phyloP scores from a whole-genome alignment of 2,329 filamentous ascomycete species.

The Sporothrix variecibatus region DNA sequence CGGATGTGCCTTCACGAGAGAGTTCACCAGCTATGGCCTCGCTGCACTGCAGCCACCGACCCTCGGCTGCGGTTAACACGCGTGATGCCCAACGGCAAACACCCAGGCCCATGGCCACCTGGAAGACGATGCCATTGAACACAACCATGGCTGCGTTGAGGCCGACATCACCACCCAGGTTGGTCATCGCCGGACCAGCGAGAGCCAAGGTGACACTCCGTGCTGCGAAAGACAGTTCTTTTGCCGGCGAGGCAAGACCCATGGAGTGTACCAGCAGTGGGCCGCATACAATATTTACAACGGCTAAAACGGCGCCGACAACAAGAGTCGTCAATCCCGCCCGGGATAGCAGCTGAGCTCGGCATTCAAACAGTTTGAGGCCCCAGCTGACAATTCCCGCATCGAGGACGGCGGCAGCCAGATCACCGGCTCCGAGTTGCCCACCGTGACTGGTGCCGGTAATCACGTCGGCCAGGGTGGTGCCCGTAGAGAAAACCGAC shows the following conservation, averaged over 20 bases:
- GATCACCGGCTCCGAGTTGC: slow-evolving; percentile 48
- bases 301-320: slow-evolving; percentile 43
- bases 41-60: neutral
- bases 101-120: slow-evolving; percentile 40
- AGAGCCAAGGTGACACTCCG: slow-evolving; percentile 54
- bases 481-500: slow-evolving; percentile 35
- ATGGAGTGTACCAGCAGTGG: slow-evolving; percentile 43
- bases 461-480: slow-evolving; percentile 38
- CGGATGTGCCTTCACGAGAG: neutral
- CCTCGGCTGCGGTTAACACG: neutral
- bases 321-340: slow-evolving; percentile 45
- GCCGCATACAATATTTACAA: slow-evolving; percentile 46
- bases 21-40: neutral
- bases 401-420: slow-evolving; percentile 52
- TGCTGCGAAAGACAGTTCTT: slow-evolving; percentile 51
- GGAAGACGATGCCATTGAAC: slow-evolving; percentile 50
- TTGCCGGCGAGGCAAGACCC: slow-evolving; percentile 39
- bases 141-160: slow-evolving; percentile 55
- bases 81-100: slow-evolving; percentile 30
- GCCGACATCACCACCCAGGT: slow-evolving; percentile 48
- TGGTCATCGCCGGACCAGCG: slow-evolving; percentile 49
- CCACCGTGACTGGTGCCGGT: neutral
- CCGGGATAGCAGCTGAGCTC: slow-evolving; percentile 47
- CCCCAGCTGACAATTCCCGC: slow-evolving; percentile 56
- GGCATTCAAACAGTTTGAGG: slow-evolving; percentile 55